Percentiles rank a stretch among this genome's conserved stretches.
These are phyloP conservation scores for Ramaria sp. DNA, from an alignment of 768 basidiomycete genomes.

Conservation along the genomic window DNA sequence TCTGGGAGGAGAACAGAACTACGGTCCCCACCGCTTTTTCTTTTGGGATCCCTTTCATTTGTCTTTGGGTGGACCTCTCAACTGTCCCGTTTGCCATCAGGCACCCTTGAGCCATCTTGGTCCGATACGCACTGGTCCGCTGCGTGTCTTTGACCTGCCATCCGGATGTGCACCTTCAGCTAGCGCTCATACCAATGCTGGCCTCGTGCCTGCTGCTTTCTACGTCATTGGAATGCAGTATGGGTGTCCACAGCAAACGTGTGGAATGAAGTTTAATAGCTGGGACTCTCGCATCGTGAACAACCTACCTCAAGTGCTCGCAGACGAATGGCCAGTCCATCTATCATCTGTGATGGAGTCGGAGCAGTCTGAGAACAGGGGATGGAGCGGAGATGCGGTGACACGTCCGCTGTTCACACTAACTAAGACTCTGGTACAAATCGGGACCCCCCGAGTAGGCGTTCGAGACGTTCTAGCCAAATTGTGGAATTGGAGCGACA, in stretches of 20 bases:
- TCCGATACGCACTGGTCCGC: slow-evolving; percentile 59
- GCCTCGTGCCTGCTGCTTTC: slow-evolving; percentile 26
- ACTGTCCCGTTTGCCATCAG: slow-evolving; percentile 51
- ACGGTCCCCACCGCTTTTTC: slow-evolving; percentile 48
- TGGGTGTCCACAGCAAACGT: slow-evolving; percentile 27
- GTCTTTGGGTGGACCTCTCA: slow-evolving; percentile 64
- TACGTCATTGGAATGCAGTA: slow-evolving; percentile 83
- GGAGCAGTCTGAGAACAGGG: neutral
- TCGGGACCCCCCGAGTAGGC: neutral
- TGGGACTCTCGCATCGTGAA: slow-evolving; percentile 6
- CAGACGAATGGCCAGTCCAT: slow-evolving; percentile 9
- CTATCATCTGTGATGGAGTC: neutral
- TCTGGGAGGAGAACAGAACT: neutral
- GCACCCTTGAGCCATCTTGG: slow-evolving; percentile 54
- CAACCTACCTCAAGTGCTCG: slow-evolving; percentile 2
- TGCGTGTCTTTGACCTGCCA: slow-evolving; percentile 73
- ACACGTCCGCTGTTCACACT: slow-evolving; percentile 4
- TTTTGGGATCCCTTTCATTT: slow-evolving; percentile 83
- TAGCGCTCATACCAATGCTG: neutral
- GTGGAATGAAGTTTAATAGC: neutral
- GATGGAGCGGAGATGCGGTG: slow-evolving; percentile 8
- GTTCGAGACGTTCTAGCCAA: slow-evolving; percentile 1
- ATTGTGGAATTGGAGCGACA: slow-evolving; percentile 4
- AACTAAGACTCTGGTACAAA: neutral
- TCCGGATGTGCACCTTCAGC: neutral